These are phyloP conservation scores for Macrocystidia cucumis DNA, from an alignment of 1,284 basidiomycete genomes.

Conservation along the genomic window DNA sequence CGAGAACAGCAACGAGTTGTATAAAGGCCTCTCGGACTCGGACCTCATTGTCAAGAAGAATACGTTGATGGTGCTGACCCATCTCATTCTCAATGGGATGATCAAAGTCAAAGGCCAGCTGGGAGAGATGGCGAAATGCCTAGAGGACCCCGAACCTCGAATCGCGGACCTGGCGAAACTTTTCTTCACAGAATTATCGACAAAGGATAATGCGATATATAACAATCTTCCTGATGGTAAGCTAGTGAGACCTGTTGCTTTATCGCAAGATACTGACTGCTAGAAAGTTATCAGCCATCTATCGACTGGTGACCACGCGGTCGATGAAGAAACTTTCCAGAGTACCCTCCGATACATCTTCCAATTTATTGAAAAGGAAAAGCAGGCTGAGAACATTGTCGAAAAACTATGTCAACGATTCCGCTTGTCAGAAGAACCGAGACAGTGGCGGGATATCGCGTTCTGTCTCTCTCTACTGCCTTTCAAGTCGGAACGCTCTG, in stretches of 20 bases:
- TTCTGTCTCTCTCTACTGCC: conserved; percentile 92
- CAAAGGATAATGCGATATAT: conserved; percentile 99
- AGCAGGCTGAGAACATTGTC: conserved; percentile 92
- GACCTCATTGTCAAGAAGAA: conserved; percentile 97
- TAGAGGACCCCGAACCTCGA: conserved; percentile 88
- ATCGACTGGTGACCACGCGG: conserved; percentile 88
- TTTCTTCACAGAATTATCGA: conserved; percentile 94
- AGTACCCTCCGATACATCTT: conserved; percentile 96
- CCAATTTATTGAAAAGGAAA: conserved; percentile 97
- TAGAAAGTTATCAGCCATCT: conserved; percentile 84
- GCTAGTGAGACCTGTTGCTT: conserved; percentile 14
- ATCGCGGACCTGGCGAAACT: conserved; percentile 92
- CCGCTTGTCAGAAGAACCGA: conserved; percentile 78
- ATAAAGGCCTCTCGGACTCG: conserved; percentile 85
- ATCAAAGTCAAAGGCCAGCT: conserved; percentile 99
- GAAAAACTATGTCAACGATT: conserved; percentile 95
- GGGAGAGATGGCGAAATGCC: conserved; percentile 98
- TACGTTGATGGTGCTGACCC: conserved; percentile 97
- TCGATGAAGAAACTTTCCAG: conserved; percentile 90
- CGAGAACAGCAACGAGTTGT: conserved; percentile 94
- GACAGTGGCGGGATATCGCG: conserved; percentile 97
- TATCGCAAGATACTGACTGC: conserved; percentile 5
- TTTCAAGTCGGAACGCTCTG: conserved; percentile 93
- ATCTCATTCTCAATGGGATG: conserved; percentile 97
- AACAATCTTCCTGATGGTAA: conserved; percentile 92